Evolutionary conservation across 148 eudicot species (phyloP), one percentile per base, ranked within the genome.

Genomic region (Cornus kousa): DNA sequence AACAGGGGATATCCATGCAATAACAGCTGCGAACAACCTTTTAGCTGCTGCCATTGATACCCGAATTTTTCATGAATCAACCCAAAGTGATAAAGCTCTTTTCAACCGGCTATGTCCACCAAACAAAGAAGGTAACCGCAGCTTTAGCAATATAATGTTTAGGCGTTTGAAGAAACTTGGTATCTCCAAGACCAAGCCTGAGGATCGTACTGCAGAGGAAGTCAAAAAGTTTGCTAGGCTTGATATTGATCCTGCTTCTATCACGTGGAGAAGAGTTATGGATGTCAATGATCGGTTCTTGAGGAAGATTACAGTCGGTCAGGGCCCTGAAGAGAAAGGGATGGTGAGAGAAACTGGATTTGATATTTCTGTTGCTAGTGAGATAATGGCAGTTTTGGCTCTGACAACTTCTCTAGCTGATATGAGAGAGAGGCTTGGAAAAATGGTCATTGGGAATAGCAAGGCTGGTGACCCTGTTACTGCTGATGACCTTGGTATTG

Each of bases 181-280:
- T 59, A 97, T 97, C 76, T 83, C 92, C 70, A 94, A 94, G 83
- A 86, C 91, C 74, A 92, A 82, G 55, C 98, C 99, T 20, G 97
- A 92, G 55, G 97, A 92, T 80, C 98, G 94, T 64, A 91, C 93
- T 17, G 89, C 91, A 2, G 88, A 92, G 86, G 99, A 97, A 86
- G 86, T 86, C 53, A 90, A 62, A 68, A 92, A 81, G 31, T 97
- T 97, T 83, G 99, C 98, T 68, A 94, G 99, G 85, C 99, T 97
- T 76, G 98, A 97, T 86, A 87, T 97, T 70, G 92, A 94, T 75
- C 98, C 98, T 17, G 86, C 84, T n/a, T 89, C 98, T 60, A 80
- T 97, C 77, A 97, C 99, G 50, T 97, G 98, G 98, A 89, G 98
- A 80, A 91, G 98, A 85, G 98, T 94, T 68, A 94, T 97, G 98